Conservation (phyloP, 2,329 filamentous ascomycete genomes). For the Xylaria sp. region DNA sequence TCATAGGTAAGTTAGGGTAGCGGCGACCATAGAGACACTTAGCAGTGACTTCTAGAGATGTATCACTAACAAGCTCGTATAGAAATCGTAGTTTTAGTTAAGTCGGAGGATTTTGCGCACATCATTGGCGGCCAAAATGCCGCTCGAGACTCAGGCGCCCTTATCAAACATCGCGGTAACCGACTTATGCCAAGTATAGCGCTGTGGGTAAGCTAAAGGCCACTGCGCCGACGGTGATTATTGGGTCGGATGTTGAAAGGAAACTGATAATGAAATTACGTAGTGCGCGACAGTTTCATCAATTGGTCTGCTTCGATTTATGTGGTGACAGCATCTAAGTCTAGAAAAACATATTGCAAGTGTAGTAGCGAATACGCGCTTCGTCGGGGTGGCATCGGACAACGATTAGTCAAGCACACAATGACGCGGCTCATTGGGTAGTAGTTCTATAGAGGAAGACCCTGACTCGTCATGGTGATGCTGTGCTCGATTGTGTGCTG, state of each 20-base stretch:
- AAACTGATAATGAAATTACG: neutral
- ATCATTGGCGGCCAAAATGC: slow-evolving; percentile 66
- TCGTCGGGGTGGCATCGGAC: neutral
- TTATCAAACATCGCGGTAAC: slow-evolving; percentile 57
- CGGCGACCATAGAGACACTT: neutral
- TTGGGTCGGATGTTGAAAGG: slow-evolving; percentile 38
- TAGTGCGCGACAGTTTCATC: neutral
- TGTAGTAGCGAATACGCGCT: neutral
- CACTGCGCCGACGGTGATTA: slow-evolving; percentile 53
- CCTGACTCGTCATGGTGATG: neutral
- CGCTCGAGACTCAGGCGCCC: slow-evolving; percentile 50
- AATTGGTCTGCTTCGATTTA: neutral
- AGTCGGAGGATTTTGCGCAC: slow-evolving; percentile 71
- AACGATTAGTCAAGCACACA: too few relatives aligned
- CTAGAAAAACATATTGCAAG: neutral
- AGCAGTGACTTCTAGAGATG: neutral
- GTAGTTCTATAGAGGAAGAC: neutral
- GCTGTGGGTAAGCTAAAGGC: slow-evolving; percentile 54
- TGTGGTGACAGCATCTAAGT: neutral
- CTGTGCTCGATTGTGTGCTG: neutral
- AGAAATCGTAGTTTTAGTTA: slow-evolving; percentile 68
- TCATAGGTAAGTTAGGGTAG: neutral
- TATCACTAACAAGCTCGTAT: slow-evolving; percentile 62
- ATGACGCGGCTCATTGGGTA: too few relatives aligned
- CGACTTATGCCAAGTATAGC: slow-evolving; percentile 54